Evolutionary conservation across 495 filamentous ascomycete genomes (phyloP).

Genomic region (Trichoderma erinaceum): DNA sequence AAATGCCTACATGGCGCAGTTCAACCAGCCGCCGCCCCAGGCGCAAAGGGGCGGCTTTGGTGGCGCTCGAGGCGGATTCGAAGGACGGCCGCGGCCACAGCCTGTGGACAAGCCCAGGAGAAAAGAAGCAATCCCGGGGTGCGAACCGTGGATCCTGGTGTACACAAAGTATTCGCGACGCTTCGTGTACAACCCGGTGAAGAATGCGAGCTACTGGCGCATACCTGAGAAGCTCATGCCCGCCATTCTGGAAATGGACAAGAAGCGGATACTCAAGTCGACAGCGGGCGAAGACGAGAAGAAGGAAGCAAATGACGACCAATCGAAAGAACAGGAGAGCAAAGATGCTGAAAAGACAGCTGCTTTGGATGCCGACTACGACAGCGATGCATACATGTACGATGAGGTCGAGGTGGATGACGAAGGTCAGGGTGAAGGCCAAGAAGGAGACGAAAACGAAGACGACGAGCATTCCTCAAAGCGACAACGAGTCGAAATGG

Average conservation of each 20-base stretch:
- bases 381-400: conserved; percentile 54
- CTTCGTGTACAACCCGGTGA: conserved; percentile 80
- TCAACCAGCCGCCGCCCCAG: conserved; percentile 27
- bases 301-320: conserved; percentile 15
- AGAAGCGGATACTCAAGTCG: conserved; percentile 47
- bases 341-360: conserved; percentile 8
- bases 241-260: conserved; percentile 67
- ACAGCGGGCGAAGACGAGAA: conserved; percentile 25
- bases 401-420: conserved; percentile 67
- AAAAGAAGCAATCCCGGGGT: conserved; percentile 70
- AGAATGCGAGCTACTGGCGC: conserved; percentile 87
- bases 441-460: conserved; percentile 33
- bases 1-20: conserved; percentile 44
- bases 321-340: conserved; percentile 1
- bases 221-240: conserved; percentile 78
- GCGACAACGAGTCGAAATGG: conserved; percentile 57
- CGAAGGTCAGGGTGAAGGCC: conserved; percentile 31
- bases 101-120: conserved; percentile 75
- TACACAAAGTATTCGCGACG: conserved; percentile 81
- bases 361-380: conserved; percentile 21
- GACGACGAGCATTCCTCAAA: conserved; percentile 53
- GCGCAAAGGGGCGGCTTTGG: conserved; percentile 31
- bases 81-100: conserved; percentile 52
- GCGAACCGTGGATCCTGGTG: conserved; percentile 86
- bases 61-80: conserved; percentile 44